These are phyloP conservation scores for Pyrus betulifolia DNA, from an alignment of 306 rosid genomes.

Conservation along the genomic window DNA sequence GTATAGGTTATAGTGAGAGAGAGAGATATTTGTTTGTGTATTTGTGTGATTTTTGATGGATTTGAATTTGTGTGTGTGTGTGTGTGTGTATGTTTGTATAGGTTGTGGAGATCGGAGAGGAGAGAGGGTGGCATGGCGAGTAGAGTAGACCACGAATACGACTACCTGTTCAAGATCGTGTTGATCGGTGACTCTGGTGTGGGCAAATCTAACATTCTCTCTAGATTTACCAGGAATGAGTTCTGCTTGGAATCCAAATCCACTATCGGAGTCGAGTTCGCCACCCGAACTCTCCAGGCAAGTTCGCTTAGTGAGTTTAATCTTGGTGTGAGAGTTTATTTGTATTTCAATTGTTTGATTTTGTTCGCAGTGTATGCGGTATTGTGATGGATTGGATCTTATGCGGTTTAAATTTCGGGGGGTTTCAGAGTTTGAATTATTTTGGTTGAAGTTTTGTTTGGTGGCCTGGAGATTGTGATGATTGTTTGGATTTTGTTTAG, in stretches of 20 bases:
- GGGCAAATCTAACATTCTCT: slow-evolving; percentile 93
- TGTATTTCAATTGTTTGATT: not conserved
- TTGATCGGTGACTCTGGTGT: slow-evolving; percentile 98
- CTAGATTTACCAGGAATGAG: slow-evolving; percentile 95
- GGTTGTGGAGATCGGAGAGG: slow-evolving; percentile 35
- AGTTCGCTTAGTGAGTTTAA: not conserved
- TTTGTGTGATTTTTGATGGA: not conserved
- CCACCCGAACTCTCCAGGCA: slow-evolving; percentile 95
- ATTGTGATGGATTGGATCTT: not conserved
- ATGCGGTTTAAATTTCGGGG: not conserved
- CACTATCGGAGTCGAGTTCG: slow-evolving; percentile 95
- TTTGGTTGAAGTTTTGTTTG: not conserved
- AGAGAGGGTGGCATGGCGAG: slow-evolving; percentile 63
- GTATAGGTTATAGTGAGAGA: not conserved
- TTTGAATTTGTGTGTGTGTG: slow-evolving; percentile 13
- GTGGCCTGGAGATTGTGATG: not conserved
- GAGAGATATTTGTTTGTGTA: not conserved
- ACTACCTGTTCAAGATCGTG: slow-evolving; percentile 92
- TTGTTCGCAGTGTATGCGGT: not conserved
- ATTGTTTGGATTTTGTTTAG: not conserved
- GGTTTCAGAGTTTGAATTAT: not conserved
- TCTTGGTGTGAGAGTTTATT: not conserved
- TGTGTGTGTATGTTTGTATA: too few relatives aligned
- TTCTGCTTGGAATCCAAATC: slow-evolving; percentile 97
- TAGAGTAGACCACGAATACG: slow-evolving; percentile 95